Base-by-base conservation (phyloP, 1,284 basidiomycete genomes). In the Microbotryum silenes-acaulis region DNA sequence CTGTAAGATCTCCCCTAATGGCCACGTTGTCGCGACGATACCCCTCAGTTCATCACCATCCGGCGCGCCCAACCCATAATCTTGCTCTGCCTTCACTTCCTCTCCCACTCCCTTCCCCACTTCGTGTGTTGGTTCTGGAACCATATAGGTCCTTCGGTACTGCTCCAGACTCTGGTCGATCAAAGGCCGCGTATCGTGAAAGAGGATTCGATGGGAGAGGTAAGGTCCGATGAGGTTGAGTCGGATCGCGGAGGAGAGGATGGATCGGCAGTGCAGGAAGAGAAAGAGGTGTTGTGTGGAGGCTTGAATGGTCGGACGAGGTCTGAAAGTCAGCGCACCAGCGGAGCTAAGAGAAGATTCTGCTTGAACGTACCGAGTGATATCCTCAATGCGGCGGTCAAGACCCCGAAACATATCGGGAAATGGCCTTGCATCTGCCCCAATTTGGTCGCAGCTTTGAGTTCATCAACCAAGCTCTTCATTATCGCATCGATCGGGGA, bases 191-290 rank as follows among this genome's bases (percentile, higher is more conserved):
- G 91, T 79, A 23, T 83, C 79, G 69, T 89, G 86, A 23, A 92
- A 77, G 9, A 98, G 80, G 6, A 96, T 76, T 68, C 92, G 89
- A 67, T 97, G 93, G 0, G 94, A 84, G 42, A 84, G 83, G 74
- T 99, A 99, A 0, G 96, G 96, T 0, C 96, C 94, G 59, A 97
- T 80, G 23, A 84, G 82, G 74, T 97, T 98, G 68, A 98, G 79
- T 6, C 96, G 83, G 14, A 98, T 88, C 0, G 89, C 87, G 2
- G 92, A 89, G 4, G 91, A 96, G 29, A 98, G 81, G 53, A 97
- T 78, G 45, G 89, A 84, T 6, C 96, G 83, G 2, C 89, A 88
- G 70, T 97, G 91, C 4, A 98, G 82, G 77, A 97, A 98, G 46
- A 97, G 82, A 71, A 94, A 88, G 14, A 98, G 83, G 71, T 88